A percentile compares a stretch with the other conserved stretches of the same genome.
Evolutionary conservation across 2,329 filamentous ascomycete species (phyloP).

Genomic region (Alternaria sp.): DNA sequence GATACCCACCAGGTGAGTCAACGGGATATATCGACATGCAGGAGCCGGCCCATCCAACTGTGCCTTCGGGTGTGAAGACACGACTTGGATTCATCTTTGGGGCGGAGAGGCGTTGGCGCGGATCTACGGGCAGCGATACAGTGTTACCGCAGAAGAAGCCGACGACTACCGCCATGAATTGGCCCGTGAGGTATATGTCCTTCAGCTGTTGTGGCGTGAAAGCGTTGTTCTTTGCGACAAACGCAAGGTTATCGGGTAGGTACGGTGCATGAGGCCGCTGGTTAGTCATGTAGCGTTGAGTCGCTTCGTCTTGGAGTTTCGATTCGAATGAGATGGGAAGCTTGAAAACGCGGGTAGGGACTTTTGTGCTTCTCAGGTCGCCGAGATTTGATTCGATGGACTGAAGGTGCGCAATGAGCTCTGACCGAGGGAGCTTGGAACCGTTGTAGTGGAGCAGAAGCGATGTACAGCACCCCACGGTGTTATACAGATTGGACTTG

Average conservation of each 20-base stretch:
- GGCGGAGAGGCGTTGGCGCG: conserved; percentile 59
- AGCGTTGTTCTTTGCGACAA: conserved; percentile 62
- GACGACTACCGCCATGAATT: conserved; percentile 60
- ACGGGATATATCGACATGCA: conserved; percentile 64
- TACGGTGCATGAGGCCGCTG: conserved; percentile 67
- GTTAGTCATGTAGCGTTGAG: conserved; percentile 66
- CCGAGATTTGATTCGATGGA: conserved; percentile 51
- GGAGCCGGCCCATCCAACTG: conserved; percentile 62
- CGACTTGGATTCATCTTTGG: conserved; percentile 65
- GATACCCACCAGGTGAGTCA: conserved; percentile 64
- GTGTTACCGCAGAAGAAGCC: conserved; percentile 64
- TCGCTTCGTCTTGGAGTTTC: conserved; percentile 57
- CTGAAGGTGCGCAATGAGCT: conserved; percentile 49
- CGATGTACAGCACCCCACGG: conserved; percentile 58
- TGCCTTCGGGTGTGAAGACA: conserved; percentile 63
- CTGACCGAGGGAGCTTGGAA: conserved; percentile 40
- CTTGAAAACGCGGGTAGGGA: conserved; percentile 52
- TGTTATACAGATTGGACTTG: conserved; percentile 55
- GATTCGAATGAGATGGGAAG: conserved; percentile 54
- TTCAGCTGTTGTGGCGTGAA: conserved; percentile 58
- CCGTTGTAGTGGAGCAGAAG: conserved; percentile 53
- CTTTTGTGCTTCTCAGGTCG: conserved; percentile 49
- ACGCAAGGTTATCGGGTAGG: conserved; percentile 67
- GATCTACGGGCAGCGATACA: conserved; percentile 60
- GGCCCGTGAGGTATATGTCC: conserved; percentile 58